Conservation (phyloP, 441 rosid genomes). For the Erodium chrysanthum region DNA sequence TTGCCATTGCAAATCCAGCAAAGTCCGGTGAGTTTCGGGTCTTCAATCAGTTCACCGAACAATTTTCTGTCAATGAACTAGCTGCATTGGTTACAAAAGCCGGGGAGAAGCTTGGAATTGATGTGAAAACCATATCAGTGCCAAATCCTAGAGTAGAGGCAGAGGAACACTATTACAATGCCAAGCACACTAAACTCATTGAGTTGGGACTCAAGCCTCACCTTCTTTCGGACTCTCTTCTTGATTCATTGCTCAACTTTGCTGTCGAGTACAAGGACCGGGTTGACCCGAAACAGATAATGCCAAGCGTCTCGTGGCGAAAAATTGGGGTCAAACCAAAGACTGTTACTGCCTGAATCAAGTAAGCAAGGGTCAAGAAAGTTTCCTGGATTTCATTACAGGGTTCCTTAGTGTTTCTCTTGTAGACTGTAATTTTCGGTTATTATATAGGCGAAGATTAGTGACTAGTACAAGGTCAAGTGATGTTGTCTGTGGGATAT, state of each 20-base stretch:
- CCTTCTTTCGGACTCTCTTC: conserved; percentile 75
- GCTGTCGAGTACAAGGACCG: conserved; percentile 65
- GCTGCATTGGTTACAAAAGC: conserved; percentile 80
- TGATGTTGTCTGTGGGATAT: neutral
- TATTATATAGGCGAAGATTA: neutral
- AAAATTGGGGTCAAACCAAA: conserved; percentile 70
- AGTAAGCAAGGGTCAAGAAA: neutral
- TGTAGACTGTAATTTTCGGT: neutral
- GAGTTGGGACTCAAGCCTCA: conserved; percentile 87
- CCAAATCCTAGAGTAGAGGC: conserved; percentile 96
- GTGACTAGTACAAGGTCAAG: neutral
- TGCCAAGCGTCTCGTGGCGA: conserved; percentile 87
- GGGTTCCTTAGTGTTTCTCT: neutral
- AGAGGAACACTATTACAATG: conserved; percentile 94
- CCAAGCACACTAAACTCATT: conserved; percentile 82
- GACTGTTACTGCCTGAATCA: conserved; percentile 41
- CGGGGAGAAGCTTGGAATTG: conserved; percentile 66
- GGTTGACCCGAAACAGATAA: conserved; percentile 74
- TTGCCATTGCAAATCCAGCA: conserved; percentile 84
- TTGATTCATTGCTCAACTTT: conserved; percentile 82
- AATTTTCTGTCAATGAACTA: conserved; percentile 79
- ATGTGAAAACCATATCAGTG: conserved; percentile 56
- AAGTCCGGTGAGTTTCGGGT: conserved; percentile 75
- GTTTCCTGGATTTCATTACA: neutral
- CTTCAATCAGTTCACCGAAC: conserved; percentile 90